A percentile compares a stretch with the other conserved stretches of the same genome.
Conservation (phyloP, 352 stramenopile species). For the Phytophthora capsici region DNA sequence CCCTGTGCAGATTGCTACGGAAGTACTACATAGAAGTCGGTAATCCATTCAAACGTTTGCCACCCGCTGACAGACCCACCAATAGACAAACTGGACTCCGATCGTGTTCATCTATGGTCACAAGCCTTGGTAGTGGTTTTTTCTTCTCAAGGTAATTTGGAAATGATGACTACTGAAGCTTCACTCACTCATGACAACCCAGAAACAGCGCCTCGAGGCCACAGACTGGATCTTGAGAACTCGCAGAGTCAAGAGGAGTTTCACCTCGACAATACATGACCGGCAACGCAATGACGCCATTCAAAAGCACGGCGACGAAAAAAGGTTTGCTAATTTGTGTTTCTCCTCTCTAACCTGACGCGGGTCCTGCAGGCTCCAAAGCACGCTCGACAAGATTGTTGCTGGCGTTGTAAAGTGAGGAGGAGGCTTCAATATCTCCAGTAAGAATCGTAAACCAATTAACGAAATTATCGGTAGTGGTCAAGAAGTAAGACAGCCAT, state of each 20-base stretch:
- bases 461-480: conserved; percentile 39
- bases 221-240: conserved; percentile 68
- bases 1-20: too few species aligned
- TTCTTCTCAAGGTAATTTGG: conserved; percentile 15
- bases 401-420: conserved; percentile 35
- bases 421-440: conserved; percentile 46
- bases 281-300: conserved; percentile 48
- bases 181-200: conserved; percentile 27
- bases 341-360: conserved; percentile 45
- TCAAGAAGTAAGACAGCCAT: conserved; percentile 50
- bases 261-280: conserved; percentile 37
- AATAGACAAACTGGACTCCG: not conserved
- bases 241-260: conserved; percentile 48
- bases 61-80: too few species aligned
- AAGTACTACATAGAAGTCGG: too few species aligned
- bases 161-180: conserved; percentile 2
- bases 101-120: not conserved
- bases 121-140: not conserved
- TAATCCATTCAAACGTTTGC: not conserved
- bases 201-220: conserved; percentile 28
- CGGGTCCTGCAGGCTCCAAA: conserved; percentile 21
- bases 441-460: conserved; percentile 41
- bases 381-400: conserved; percentile 43
- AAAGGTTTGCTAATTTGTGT: too few species aligned
- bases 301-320: conserved; percentile 27